These are phyloP conservation scores for Amanita inopinata DNA, from an alignment of 768 basidiomycete species.

Conservation along the genomic window DNA sequence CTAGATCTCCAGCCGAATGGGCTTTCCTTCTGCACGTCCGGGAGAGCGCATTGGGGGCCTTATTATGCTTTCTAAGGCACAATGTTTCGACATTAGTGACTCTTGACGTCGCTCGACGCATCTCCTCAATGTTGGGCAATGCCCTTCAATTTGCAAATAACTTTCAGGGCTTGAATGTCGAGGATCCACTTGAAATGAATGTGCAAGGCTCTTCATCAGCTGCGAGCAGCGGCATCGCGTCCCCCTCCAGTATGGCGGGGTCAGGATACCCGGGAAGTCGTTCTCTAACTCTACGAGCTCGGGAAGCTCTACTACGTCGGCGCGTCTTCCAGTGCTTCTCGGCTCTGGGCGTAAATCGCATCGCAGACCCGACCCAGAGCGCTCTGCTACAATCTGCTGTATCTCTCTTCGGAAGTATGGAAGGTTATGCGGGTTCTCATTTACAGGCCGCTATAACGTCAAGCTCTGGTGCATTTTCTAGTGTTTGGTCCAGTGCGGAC, in stretches of 20 bases:
- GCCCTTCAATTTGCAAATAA: slow-evolving; percentile 82
- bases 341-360: slow-evolving; percentile 65
- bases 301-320: slow-evolving; percentile 76
- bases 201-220: slow-evolving; percentile 3
- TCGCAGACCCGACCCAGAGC: slow-evolving; percentile 77
- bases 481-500: slow-evolving; percentile 80
- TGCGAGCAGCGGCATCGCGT: background rate
- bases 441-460: slow-evolving; percentile 90
- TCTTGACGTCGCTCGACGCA: slow-evolving; percentile 82
- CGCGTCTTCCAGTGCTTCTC: slow-evolving; percentile 88
- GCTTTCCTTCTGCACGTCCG: slow-evolving; percentile 84
- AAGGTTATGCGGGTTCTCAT: slow-evolving; percentile 71
- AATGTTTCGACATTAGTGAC: slow-evolving; percentile 71
- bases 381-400: slow-evolving; percentile 75
- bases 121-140: slow-evolving; percentile 81
- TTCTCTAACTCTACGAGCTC: slow-evolving; percentile 52
- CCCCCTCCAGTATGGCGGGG: slow-evolving; percentile 20
- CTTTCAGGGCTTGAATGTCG: slow-evolving; percentile 63
- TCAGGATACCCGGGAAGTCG: slow-evolving; percentile 22
- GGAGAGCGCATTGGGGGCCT: slow-evolving; percentile 82
- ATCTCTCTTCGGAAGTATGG: slow-evolving; percentile 76
- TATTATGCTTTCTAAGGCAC: slow-evolving; percentile 78
- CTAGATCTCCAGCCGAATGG: slow-evolving; percentile 75
- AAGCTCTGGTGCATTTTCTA: slow-evolving; percentile 72
- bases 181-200: slow-evolving; percentile 35